Base-by-base conservation (phyloP, 768 basidiomycete genomes). In the Tricholoma flavovirens region DNA sequence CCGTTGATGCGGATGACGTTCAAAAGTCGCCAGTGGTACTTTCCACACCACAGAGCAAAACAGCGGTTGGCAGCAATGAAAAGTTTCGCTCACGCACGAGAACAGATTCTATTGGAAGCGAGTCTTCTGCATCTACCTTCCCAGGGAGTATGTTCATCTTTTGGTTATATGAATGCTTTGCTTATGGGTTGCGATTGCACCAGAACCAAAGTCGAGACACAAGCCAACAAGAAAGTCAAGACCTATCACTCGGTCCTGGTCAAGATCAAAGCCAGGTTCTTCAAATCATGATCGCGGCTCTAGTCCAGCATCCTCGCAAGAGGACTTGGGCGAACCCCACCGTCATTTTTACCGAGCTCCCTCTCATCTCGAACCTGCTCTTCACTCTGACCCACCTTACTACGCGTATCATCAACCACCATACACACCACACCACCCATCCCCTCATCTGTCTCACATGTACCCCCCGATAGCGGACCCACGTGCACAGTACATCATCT, bases 401-500 rank as follows among this genome's bases (percentile, higher is more conserved):
- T 57, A 64, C 48, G 51, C 58, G 4, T 60, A 63, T 4, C 60
- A 61, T 51, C 48, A 33, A 35, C 64, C 61, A 9, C 59, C 60
- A 7, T 54, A 63, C 40, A 66, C 66, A 8, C 53, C 59, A 9
- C 61, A 62, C 5, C 61, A 61, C 51, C 38, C 17, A 38, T 61
- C 61, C 9, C 61, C 69, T 5, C 59, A 63, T 4, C 57, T 65
- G 38, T 71, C 69, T 5, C 59, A 63, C 4, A 57, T 65, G 38
- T 71, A 67, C 59, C 57, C 66, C 0, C 73, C 72, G 30, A 68
- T 75, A 26, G 71, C 69, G 11, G 73, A 77, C 58, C 71, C 72
- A 6, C 73, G 71, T 14, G 73, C 74, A 1, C 75, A 77, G 52
- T 67, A 70, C 32, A 73, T 79, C 42, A 70, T 79, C 38, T 64